Conservation (phyloP, 192 early-diverging fungal species). For the Gamsiella multidivaricata region DNA sequence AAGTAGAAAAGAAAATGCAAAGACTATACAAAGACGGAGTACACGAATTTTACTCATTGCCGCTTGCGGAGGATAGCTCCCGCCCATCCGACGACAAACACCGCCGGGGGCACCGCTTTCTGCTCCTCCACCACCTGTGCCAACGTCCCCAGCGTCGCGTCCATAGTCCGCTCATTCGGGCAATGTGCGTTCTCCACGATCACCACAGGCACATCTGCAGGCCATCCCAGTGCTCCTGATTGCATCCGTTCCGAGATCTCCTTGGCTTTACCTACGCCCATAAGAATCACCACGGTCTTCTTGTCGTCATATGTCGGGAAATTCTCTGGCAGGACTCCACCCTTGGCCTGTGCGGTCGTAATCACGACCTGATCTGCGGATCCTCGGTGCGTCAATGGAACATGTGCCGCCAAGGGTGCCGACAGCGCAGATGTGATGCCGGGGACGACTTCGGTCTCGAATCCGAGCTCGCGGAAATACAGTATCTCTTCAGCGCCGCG, state of each 20-base stretch:
- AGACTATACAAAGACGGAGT: too few species aligned
- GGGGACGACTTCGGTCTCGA: constrained; percentile 71
- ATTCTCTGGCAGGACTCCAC: constrained; percentile 78
- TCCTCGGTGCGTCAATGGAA: constrained; percentile 92
- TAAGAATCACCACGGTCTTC: constrained; percentile 85
- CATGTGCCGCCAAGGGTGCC: constrained; percentile 75
- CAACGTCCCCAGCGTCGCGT: constrained; percentile 73
- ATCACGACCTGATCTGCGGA: constrained; percentile 87
- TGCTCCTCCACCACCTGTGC: constrained; percentile 69
- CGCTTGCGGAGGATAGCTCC: constrained; percentile 46
- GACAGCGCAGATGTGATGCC: constrained; percentile 85
- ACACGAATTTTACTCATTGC: too few species aligned
- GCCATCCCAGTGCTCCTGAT: constrained; percentile 64
- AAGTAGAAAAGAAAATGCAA: neutral
- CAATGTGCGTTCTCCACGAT: constrained; percentile 89
- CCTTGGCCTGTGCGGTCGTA: constrained; percentile 79
- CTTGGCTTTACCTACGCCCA: constrained; percentile 81
- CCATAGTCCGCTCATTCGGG: constrained; percentile 74
- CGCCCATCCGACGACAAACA: constrained; percentile 82
- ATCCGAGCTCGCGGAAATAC: constrained; percentile 77
- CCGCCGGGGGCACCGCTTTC: constrained; percentile 77
- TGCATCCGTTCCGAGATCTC: constrained; percentile 70
- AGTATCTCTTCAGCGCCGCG: constrained; percentile 91
- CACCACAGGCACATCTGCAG: constrained; percentile 72
- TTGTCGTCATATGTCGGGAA: constrained; percentile 73